Evolutionary conservation across 2,329 filamentous ascomycete species (phyloP).

Genomic region (Fonsecaea multimorphosa): DNA sequence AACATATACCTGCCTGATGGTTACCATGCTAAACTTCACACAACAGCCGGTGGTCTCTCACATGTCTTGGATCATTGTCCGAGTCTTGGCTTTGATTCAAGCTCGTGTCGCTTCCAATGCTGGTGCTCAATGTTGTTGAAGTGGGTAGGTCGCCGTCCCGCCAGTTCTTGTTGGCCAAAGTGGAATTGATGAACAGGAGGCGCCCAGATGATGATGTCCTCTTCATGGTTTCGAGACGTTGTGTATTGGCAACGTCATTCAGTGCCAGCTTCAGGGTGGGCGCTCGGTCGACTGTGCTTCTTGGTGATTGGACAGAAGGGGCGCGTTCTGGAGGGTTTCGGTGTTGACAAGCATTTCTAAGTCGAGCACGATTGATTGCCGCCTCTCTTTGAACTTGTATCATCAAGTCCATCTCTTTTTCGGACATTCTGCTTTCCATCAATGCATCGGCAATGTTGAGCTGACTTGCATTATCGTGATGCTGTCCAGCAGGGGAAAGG

Average conservation of each 20-base stretch:
- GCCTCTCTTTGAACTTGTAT: slow-evolving; percentile 32
- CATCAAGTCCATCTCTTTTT: slow-evolving; percentile 31
- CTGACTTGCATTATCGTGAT: slow-evolving; percentile 16
- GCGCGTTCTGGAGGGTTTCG: neutral
- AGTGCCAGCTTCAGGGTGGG: slow-evolving; percentile 6
- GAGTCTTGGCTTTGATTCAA: slow-evolving; percentile 8
- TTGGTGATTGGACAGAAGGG: neutral
- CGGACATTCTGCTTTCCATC: slow-evolving; percentile 33
- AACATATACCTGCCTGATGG: slow-evolving; percentile 27
- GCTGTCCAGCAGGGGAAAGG: slow-evolving; percentile 1
- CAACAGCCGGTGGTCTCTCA: slow-evolving; percentile 6
- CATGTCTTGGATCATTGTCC: slow-evolving; percentile 22
- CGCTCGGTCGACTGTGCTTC: neutral
- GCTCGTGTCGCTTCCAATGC: slow-evolving; percentile 14
- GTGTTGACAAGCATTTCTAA: slow-evolving; percentile 21
- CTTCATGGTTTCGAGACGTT: neutral
- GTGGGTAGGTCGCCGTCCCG: slow-evolving; percentile 11
- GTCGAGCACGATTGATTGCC: slow-evolving; percentile 25
- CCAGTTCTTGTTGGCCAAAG: slow-evolving; percentile 18
- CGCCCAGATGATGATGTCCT: slow-evolving; percentile 7
- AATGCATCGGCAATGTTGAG: slow-evolving; percentile 28
- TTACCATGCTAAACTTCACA: neutral
- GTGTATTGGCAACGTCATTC: slow-evolving; percentile 10
- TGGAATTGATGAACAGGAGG: slow-evolving; percentile 24
- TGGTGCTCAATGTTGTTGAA: slow-evolving; percentile 18